These are phyloP conservation scores for Microdochium trichocladiopsis DNA, from an alignment of 2,329 filamentous ascomycete genomes.

Conservation along the genomic window DNA sequence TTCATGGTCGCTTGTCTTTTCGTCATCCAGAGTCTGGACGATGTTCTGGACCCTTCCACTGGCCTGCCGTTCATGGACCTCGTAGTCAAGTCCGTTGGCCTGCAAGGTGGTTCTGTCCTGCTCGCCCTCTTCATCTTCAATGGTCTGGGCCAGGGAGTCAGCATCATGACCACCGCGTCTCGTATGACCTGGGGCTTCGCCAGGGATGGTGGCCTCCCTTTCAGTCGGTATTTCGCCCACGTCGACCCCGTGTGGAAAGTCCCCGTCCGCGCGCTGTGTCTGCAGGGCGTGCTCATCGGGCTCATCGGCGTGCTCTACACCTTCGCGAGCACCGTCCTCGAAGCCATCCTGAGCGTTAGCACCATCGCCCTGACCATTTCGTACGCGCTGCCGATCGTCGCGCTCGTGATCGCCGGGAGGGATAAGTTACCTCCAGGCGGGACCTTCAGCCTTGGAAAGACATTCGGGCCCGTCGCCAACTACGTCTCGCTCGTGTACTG, in stretches of 20 bases:
- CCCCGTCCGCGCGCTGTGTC: slow-evolving; percentile 43
- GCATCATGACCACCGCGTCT: slow-evolving; percentile 41
- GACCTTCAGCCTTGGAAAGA: slow-evolving; percentile 34
- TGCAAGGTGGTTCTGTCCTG: slow-evolving; percentile 33
- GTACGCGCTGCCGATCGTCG: slow-evolving; percentile 40
- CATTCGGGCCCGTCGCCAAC: slow-evolving; percentile 33
- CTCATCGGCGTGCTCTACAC: slow-evolving; percentile 48
- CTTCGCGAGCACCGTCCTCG: slow-evolving; percentile 44
- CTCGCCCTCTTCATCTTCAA: slow-evolving; percentile 48
- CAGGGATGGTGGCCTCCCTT: slow-evolving; percentile 41
- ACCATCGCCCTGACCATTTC: slow-evolving; percentile 49
- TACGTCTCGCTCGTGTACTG: slow-evolving; percentile 45
- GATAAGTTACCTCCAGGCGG: slow-evolving; percentile 38
- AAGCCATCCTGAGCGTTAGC: slow-evolving; percentile 47
- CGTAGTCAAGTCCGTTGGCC: slow-evolving; percentile 28
- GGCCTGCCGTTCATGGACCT: slow-evolving; percentile 43
- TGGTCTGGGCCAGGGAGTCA: slow-evolving; percentile 44
- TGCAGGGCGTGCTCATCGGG: slow-evolving; percentile 37
- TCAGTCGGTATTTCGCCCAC: slow-evolving; percentile 33
- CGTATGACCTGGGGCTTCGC: slow-evolving; percentile 48
- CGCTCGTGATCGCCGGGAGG: slow-evolving; percentile 40
- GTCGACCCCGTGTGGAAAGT: slow-evolving; percentile 43
- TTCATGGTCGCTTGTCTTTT: slow-evolving; percentile 47
- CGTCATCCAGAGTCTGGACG: slow-evolving; percentile 37
- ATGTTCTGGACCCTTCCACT: slow-evolving; percentile 24